phyloP scores from a whole-genome alignment of 495 filamentous ascomycete genomes.

The Hypoxylon subgilvum region DNA sequence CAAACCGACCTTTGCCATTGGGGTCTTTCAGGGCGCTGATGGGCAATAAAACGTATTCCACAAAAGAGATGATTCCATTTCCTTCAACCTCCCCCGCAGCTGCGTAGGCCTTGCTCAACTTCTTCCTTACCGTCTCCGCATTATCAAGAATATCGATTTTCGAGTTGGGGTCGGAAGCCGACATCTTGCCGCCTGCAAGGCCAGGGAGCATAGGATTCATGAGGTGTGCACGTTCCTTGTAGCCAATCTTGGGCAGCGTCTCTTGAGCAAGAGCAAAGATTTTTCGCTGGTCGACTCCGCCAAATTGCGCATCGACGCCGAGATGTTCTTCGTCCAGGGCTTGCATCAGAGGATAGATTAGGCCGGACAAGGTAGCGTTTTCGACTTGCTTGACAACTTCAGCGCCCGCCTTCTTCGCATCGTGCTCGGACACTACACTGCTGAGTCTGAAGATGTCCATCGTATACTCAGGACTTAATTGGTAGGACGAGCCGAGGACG shows the following conservation, averaged over 20 bases:
- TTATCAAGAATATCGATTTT: conserved; percentile 93
- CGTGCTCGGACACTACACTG: conserved; percentile 64
- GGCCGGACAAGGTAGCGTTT: conserved; percentile 74
- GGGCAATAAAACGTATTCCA: conserved; percentile 85
- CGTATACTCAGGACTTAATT: conserved; percentile 69
- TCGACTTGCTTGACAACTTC: conserved; percentile 91
- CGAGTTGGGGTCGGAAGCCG: conserved; percentile 64
- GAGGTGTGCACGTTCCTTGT: conserved; percentile 76
- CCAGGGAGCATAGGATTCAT: conserved; percentile 93
- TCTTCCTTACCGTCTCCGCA: conserved; percentile 71
- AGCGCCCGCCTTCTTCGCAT: conserved; percentile 84
- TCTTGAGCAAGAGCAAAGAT: conserved; percentile 83
- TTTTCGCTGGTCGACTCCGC: conserved; percentile 86
- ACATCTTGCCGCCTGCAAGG: conserved; percentile 76
- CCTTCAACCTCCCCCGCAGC: conserved; percentile 78
- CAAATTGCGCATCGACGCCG: conserved; percentile 79
- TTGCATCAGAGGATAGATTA: conserved; percentile 90
- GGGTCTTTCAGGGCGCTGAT: conserved; percentile 59
- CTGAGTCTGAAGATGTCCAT: conserved; percentile 78
- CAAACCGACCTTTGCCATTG: too few species aligned
- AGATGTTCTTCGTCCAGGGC: conserved; percentile 91
- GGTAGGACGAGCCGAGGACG: conserved; percentile 84
- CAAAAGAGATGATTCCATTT: conserved; percentile 83
- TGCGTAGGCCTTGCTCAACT: conserved; percentile 82
- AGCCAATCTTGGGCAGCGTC: conserved; percentile 72